Conservation (phyloP, 441 rosid genomes). For the Erodium moschatum region DNA sequence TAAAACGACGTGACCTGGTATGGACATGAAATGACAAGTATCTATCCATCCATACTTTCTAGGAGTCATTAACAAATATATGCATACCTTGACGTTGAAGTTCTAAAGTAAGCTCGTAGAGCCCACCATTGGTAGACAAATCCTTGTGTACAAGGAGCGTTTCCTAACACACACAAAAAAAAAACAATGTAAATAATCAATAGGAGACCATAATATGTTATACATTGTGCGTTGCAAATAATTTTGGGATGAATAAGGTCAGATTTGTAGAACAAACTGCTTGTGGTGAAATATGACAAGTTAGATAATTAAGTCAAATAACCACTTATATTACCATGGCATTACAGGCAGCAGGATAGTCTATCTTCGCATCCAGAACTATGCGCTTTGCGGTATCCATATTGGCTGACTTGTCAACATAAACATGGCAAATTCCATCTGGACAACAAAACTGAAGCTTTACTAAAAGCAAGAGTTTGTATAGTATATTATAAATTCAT, state of each 20-base stretch:
- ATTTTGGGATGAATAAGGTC: not conserved
- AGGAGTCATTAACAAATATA: slow-evolving; percentile 2
- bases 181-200: slow-evolving; percentile 11
- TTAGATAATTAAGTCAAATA: not conserved
- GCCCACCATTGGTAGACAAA: slow-evolving; percentile 23
- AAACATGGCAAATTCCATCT: slow-evolving; percentile 97
- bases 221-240: not conserved
- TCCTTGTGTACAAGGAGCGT: slow-evolving; percentile 41
- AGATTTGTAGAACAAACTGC: not conserved
- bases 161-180: slow-evolving; percentile 24
- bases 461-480: not conserved
- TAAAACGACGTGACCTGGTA: not conserved
- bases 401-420: slow-evolving; percentile 81
- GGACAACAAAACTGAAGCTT: slow-evolving; percentile 1
- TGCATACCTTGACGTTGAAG: slow-evolving; percentile 35
- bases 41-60: not conserved
- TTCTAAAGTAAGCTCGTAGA: slow-evolving; percentile 23
- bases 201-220: not conserved
- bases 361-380: slow-evolving; percentile 76
- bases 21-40: not conserved
- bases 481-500: not conserved
- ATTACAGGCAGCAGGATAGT: slow-evolving; percentile 97
- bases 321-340: slow-evolving; percentile 58
- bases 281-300: not conserved
- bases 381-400: slow-evolving; percentile 69